A percentile compares a stretch with the other conserved stretches of the same genome.
Evolutionary conservation across 495 filamentous ascomycete species (phyloP).

Genomic region (Aspergillus asperescens): DNA sequence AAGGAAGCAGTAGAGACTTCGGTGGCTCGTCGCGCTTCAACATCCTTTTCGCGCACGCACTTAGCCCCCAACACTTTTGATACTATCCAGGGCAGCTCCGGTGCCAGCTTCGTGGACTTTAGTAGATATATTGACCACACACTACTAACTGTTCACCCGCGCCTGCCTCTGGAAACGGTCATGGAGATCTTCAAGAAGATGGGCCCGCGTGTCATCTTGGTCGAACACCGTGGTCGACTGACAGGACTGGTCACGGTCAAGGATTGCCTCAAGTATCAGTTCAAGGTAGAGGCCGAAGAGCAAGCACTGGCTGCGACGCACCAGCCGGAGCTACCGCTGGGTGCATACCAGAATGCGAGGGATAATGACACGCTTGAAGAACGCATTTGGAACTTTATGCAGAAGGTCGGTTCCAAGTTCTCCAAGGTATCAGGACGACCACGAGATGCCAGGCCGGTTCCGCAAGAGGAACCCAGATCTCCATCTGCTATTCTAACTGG

Average conservation of each 20-base stretch:
- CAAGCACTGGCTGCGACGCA: slow-evolving; percentile 50
- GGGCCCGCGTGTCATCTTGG: slow-evolving; percentile 86
- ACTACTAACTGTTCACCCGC: slow-evolving; percentile 85
- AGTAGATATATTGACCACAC: slow-evolving; percentile 85
- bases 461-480: not conserved
- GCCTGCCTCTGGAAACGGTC: slow-evolving; percentile 88
- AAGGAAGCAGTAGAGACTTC: slow-evolving; percentile 49
- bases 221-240: slow-evolving; percentile 82
- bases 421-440: slow-evolving; percentile 35
- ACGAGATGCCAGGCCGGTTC: not conserved
- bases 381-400: slow-evolving; percentile 62
- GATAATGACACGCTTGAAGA: slow-evolving; percentile 50
- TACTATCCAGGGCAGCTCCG: slow-evolving; percentile 52
- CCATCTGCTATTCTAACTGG: not conserved
- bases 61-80: slow-evolving; percentile 59
- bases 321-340: slow-evolving; percentile 41
- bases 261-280: slow-evolving; percentile 95
- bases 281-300: slow-evolving; percentile 90
- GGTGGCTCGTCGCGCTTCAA: slow-evolving; percentile 32
- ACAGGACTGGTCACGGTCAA: slow-evolving; percentile 90
- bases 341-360: slow-evolving; percentile 26
- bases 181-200: slow-evolving; percentile 99
- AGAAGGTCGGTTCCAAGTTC: slow-evolving; percentile 51
- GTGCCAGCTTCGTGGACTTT: slow-evolving; percentile 67
- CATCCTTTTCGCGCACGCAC: slow-evolving; percentile 13